Evolutionary conservation across 1,284 basidiomycete genomes (phyloP), one percentile per base, ranked within the genome.

Genomic region (Malassezia sp.): DNA sequence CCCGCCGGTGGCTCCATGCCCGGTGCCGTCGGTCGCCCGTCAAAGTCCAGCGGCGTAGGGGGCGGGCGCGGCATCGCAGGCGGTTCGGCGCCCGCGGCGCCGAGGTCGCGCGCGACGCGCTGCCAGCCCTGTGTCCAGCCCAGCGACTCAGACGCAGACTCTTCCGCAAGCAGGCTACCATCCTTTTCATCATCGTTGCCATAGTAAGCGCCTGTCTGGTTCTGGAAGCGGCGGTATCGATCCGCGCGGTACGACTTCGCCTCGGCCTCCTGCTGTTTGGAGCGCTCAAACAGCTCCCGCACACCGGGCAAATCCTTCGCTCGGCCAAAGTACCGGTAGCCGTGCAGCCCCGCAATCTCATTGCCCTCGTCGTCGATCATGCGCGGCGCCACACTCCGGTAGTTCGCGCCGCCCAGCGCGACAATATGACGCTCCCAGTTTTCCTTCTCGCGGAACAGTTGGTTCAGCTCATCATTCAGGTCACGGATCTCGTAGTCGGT

Each of bases 261-360:
- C 53, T 86, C 83, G 31, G 84, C 84, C 56, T 86, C 84, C 41
- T 86, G 80, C 17, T 72, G 72, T 56, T 53, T 33, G 35, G 81
- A 79, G 64, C 82, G 81, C 62, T 82, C 77, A 67, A 97, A 93
- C 26, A 97, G 77, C 73, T 97, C 91, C 53, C 83, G 83, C 4
- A 96, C 88, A 37, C 93, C 91, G 0, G 91, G 93, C 4, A 97
- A 76, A 43, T 96, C 93, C 66, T 89, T 91, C 4, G 91, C 89
- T 23, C 91, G 81, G 40, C 91, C 93, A 73, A 97, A 97, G 73
- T 96, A 96, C 87, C 96, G 96, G 79, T 96, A 97, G 45, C 90
- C 91, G 58, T 93, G 84, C n/a, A 85, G 91, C 0, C 89, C 88
- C 0, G 89, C 88, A 0, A 95, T 87, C 71, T 93, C 88, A 21